Base-by-base conservation (phyloP, 495 filamentous ascomycete species). In the Xylaria intraflava region DNA sequence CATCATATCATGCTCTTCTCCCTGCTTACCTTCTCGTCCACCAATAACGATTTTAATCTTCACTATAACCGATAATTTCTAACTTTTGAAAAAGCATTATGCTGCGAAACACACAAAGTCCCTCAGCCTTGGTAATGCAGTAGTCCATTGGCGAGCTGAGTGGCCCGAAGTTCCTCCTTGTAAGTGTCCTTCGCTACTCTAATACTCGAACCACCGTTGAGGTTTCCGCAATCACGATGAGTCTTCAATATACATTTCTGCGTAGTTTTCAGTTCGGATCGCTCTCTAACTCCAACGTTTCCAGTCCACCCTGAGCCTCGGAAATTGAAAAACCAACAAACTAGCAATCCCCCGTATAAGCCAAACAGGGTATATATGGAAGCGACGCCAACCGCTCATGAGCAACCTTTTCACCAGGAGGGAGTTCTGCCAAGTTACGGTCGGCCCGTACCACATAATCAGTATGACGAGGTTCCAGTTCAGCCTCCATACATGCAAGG, bases 81-180 rank as follows among this genome's bases (percentile, higher is more conserved):
- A 8, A 33, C 11, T 38, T 38, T 17, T 17, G n/a, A 11, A 12
- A 14, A 86, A 91, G 54, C 88, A 92, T 66, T 90, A 82, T 64
- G 84, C 84, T 16, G 85, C 86, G 14, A 92, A 90, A 65, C 88
- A 92, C 56, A 88, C 85, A 39, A 82, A 58, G 33, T 64, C 72
- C 29, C 78, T 89, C 22, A 88, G 85, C 60, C 62, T 76, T 16
- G 87, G 84, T 24, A 87, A 75, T 61, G 70, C 84, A 23, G 79
- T 88, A 20, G 83, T 90, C 3, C 75, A 84, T 63, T 92, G 88
- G 88, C 80, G 80, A 62, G 76, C 85, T 2, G 85, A 89, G 62
- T 92, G 88, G 88, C 88, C 88, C 35, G 78, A 81, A 53, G 71
- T 80, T 29, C 84, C 84, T 6, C 87, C 86, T 0, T 92, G 49